Base-by-base conservation (phyloP, 306 rosid species). In the Benincasa hispida region DNA sequence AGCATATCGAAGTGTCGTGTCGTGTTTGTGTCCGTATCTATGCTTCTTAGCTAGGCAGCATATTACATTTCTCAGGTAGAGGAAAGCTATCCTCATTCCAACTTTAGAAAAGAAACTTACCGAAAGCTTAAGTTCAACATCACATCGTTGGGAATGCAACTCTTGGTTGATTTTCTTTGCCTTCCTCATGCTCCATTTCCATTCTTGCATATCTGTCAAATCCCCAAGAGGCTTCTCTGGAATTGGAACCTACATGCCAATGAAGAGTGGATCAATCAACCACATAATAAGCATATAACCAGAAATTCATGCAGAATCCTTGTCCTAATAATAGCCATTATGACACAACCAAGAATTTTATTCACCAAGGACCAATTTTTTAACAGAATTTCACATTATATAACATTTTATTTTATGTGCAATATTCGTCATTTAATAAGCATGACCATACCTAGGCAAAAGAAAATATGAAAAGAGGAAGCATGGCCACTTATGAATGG, bases 141-240 rank as follows among this genome's bases (percentile, higher is more conserved):
- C 97, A 82, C 92, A 92, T 84, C 92, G 84, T 84, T 76, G 91
- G 82, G 93, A 90, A 90, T 92, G 96, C 84, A 92, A 84, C 87
- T 92, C 97, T 77, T 74, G 78, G 88, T 92, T 92, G 56, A 87
- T 82, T 84, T 92, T 92, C 86, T 80, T 90, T 55, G 93, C 96
- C 88, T 90, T 90, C 82, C 93, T 84, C 54, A 77, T 74, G 57
- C 77, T 84, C 92, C 87, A 88, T 85, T 76, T 92, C 97, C 97
- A 92, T 72, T 90, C 91, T 82, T 90, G 96, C 80, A 87, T 86
- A 82, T 84, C 88, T 85, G 81, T 76, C 70, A 84, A 78, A 83
- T 88, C 96, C 78, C 85, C 91, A 5, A 79, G 80, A 6, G 92
- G 89, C 83, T 88, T 90, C 77, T 88, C 93, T n/a, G 96, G 97